Evolutionary conservation across 2,329 filamentous ascomycete genomes (phyloP).

Genomic region (Venturia oleaginea): DNA sequence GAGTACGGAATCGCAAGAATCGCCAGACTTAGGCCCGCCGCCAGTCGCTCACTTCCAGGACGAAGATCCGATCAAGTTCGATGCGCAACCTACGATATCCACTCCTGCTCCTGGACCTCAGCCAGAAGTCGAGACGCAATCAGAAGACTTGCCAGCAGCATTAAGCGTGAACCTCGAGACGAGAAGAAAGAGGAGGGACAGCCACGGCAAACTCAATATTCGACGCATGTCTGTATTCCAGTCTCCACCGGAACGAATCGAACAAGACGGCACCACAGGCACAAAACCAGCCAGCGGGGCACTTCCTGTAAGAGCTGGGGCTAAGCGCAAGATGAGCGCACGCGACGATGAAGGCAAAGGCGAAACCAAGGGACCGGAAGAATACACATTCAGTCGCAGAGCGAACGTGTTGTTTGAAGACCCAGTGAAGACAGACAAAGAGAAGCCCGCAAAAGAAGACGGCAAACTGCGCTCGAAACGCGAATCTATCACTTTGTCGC

Average conservation of each 20-base stretch:
- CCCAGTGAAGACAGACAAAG: not conserved
- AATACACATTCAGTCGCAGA: conserved; percentile 40
- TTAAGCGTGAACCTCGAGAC: conserved; percentile 43
- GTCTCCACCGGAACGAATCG: conserved; percentile 29
- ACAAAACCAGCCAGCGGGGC: conserved; percentile 17
- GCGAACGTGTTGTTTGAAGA: conserved; percentile 12
- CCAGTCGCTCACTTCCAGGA: conserved; percentile 42
- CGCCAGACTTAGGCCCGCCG: conserved; percentile 58
- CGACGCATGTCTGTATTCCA: conserved; percentile 36
- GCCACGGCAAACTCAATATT: conserved; percentile 34
- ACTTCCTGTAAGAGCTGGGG: conserved; percentile 34
- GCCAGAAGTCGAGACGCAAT: conserved; percentile 23
- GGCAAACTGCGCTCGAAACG: not conserved
- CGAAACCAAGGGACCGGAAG: conserved; percentile 24
- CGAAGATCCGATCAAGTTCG: conserved; percentile 38
- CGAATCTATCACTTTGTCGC: conserved; percentile 14
- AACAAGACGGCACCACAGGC: conserved; percentile 22
- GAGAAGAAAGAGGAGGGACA: conserved; percentile 43
- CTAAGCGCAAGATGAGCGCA: conserved; percentile 49
- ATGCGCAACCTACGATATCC: conserved; percentile 21
- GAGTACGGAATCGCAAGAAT: conserved; percentile 55
- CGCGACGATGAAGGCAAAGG: conserved; percentile 38
- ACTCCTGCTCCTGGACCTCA: conserved; percentile 18
- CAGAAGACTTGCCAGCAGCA: conserved; percentile 27
- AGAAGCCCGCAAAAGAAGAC: not conserved